These are phyloP conservation scores for Sporobolomyces roseus DNA, from an alignment of 768 basidiomycete genomes.

Conservation along the genomic window DNA sequence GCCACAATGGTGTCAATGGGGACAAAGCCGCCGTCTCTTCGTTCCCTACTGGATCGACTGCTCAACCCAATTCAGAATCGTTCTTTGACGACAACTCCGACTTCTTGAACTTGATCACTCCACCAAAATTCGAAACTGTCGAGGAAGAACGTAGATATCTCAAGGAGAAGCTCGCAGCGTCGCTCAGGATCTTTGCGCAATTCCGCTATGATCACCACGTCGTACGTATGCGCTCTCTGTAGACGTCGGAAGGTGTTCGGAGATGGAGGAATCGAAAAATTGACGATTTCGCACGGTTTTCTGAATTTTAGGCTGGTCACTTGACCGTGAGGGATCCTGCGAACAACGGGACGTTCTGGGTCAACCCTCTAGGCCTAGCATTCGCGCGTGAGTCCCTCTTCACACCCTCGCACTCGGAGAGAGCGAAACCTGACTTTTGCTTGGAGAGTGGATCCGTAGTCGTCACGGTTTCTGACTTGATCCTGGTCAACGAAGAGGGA, in stretches of 20 bases:
- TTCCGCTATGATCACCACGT: conserved; percentile 30
- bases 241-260: no score
- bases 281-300: no score
- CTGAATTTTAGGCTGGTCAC: conserved; percentile 22
- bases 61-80: background rate
- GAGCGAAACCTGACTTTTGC: no score
- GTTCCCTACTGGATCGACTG: conserved; percentile 1
- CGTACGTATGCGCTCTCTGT: background rate
- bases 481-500: conserved; percentile 49
- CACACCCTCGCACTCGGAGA: background rate
- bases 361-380: conserved; percentile 29
- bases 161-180: conserved; percentile 26
- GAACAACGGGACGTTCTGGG: conserved; percentile 9
- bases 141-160: conserved; percentile 26
- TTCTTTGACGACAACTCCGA: conserved; percentile 26
- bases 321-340: conserved; percentile 28
- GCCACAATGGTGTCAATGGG: no score
- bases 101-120: conserved; percentile 7
- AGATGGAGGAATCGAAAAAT: no score
- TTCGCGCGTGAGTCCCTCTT: no score
- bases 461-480: conserved; percentile 28
- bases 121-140: conserved; percentile 21
- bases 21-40: background rate
- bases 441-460: no score
- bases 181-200: conserved; percentile 35